Conservation (phyloP, 257 asterid species). For the Ophiorrhiza pumila region DNA sequence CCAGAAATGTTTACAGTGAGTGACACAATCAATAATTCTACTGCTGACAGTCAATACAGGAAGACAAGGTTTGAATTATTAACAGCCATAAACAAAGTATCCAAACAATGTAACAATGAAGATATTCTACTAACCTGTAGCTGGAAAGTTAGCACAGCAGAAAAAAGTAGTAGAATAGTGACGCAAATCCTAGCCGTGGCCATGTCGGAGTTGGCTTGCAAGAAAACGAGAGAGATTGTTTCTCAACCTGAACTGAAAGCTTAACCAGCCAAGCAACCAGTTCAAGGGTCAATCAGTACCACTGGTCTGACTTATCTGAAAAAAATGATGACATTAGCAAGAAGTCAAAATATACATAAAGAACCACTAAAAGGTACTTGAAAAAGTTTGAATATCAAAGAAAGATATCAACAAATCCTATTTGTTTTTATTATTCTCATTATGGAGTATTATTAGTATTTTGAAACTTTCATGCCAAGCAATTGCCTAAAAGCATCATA, state of each 20-base stretch:
- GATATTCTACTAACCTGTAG: not conserved
- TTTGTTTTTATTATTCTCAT: not conserved
- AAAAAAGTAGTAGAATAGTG: not conserved
- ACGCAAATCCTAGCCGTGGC: not conserved
- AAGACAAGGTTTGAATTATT: not conserved
- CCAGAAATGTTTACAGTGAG: not conserved
- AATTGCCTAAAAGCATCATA: not conserved
- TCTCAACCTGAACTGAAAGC: not conserved
- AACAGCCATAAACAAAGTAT: not conserved
- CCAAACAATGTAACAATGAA: not conserved
- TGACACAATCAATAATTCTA: not conserved
- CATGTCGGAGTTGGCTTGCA: not conserved
- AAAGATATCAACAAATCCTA: not conserved
- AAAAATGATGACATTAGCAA: not conserved
- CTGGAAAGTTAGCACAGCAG: not conserved
- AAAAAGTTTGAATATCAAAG: not conserved
- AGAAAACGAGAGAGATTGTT: not conserved
- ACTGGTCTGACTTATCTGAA: not conserved
- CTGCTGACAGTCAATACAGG: not conserved
- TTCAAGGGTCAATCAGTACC: not conserved
- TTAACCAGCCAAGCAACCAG: not conserved
- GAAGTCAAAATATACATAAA: not conserved
- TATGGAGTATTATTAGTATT: not conserved
- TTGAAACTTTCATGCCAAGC: not conserved
- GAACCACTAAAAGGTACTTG: not conserved